Conservation (phyloP, 1,139 yeast species). For the Blastobotrys petasosporus region DNA sequence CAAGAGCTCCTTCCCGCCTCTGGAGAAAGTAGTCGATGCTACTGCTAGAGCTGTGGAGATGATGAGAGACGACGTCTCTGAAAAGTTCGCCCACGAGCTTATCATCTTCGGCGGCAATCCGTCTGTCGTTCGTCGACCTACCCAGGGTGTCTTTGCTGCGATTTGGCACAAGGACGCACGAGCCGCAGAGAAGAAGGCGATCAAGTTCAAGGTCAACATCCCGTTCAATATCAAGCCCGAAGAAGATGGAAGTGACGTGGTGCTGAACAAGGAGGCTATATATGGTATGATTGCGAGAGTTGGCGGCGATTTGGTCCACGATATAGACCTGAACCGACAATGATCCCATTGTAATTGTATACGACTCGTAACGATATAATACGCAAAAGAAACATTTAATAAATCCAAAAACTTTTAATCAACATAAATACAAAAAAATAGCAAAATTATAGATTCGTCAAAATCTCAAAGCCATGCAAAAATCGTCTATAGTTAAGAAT, state of each 20-base stretch:
- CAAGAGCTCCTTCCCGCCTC: constrained; percentile 19
- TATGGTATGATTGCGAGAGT: constrained; percentile 64
- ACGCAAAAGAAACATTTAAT: neutral
- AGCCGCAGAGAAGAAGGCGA: constrained; percentile 32
- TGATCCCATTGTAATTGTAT: neutral
- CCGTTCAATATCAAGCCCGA: constrained; percentile 72
- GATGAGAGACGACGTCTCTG: constrained; percentile 29
- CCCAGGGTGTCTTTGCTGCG: constrained; percentile 55
- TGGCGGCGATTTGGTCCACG: constrained; percentile 56
- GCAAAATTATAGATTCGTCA: neutral
- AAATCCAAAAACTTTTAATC: neutral
- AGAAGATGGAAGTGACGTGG: constrained; percentile 37
- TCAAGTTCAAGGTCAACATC: constrained; percentile 69
- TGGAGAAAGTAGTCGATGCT: constrained; percentile 24
- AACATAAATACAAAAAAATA: neutral
- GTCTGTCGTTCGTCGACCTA: constrained; percentile 7
- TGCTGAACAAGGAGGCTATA: constrained; percentile 68
- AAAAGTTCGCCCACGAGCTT: constrained; percentile 42
- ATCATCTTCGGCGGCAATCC: constrained; percentile 44
- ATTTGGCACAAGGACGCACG: constrained; percentile 64
- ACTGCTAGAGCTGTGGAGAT: constrained; percentile 24
- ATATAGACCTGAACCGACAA: constrained; percentile 12
- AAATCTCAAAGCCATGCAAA: neutral
- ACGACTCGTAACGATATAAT: neutral
- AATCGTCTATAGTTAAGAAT: neutral